These are phyloP conservation scores for Aspergillus fumigatus DNA, from an alignment of 2,329 filamentous ascomycete species.

Conservation along the genomic window DNA sequence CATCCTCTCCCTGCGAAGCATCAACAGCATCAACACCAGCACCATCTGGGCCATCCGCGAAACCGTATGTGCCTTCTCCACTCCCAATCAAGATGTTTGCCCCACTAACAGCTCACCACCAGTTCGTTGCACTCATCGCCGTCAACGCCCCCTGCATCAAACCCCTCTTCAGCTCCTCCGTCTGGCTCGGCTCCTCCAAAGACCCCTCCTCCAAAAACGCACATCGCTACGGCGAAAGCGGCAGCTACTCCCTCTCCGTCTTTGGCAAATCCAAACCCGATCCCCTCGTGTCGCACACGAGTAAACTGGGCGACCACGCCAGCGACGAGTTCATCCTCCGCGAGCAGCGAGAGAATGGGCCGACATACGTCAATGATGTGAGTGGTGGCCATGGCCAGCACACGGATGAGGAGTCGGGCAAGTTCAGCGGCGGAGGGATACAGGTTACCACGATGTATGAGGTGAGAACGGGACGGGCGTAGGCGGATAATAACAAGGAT, in stretches of 20 bases:
- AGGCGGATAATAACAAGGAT: neutral
- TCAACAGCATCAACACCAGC: constrained; percentile 35
- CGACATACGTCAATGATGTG: neutral
- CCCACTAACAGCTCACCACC: neutral
- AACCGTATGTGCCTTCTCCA: constrained; percentile 27
- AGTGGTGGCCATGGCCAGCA: constrained; percentile 4
- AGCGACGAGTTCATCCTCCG: constrained; percentile 12
- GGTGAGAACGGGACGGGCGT: constrained; percentile 1
- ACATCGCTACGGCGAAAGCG: neutral
- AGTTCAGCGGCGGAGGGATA: constrained; percentile 6
- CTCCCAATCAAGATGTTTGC: neutral
- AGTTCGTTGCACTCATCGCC: constrained; percentile 44
- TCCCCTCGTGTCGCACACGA: constrained; percentile 1
- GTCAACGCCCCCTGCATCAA: constrained; percentile 42
- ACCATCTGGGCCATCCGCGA: constrained; percentile 45
- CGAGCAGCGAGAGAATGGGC: neutral
- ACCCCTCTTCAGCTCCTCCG: constrained; percentile 32
- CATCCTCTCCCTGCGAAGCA: constrained; percentile 33
- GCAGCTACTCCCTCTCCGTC: constrained; percentile 7
- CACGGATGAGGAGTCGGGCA: constrained; percentile 9
- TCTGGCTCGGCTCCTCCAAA: constrained; percentile 12
- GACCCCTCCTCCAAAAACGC: constrained; percentile 4
- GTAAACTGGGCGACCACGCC: constrained; percentile 2
- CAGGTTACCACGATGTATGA: constrained; percentile 20
- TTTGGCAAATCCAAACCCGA: constrained; percentile 5